A percentile compares a stretch with the other conserved stretches of the same genome.
These are phyloP conservation scores for Talaromyces albobiverticillius DNA, from an alignment of 2,329 filamentous ascomycete genomes.

Conservation along the genomic window DNA sequence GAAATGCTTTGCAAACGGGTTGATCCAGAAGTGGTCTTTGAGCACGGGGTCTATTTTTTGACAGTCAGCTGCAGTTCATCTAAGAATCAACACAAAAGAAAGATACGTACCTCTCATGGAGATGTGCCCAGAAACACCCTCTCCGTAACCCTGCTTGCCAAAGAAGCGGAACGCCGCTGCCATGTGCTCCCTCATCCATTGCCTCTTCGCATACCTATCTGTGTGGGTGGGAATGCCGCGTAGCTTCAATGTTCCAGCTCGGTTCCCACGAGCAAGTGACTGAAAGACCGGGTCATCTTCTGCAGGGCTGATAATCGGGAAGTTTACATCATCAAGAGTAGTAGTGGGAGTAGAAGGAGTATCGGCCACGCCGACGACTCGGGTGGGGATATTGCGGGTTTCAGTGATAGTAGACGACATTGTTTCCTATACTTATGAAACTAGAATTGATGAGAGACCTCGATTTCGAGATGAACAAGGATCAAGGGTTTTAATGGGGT, in stretches of 20 bases:
- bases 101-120: conserved; percentile 32
- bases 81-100: neutral
- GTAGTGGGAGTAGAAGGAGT: too few relatives aligned
- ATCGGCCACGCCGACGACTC: conserved; percentile 9
- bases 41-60: conserved; percentile 30
- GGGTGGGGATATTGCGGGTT: conserved; percentile 3
- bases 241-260: conserved; percentile 34
- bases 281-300: conserved; percentile 26
- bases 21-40: conserved; percentile 41
- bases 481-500: too few relatives aligned
- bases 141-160: conserved; percentile 24
- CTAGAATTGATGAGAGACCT: too few relatives aligned
- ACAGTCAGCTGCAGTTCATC: neutral
- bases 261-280: conserved; percentile 33
- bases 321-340: neutral
- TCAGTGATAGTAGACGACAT: conserved; percentile 15
- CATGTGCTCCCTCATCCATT: conserved; percentile 53
- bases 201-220: conserved; percentile 44
- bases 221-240: conserved; percentile 38
- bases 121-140: conserved; percentile 36
- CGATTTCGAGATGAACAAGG: too few relatives aligned
- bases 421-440: neutral
- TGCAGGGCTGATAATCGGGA: conserved; percentile 10
- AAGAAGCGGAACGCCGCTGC: conserved; percentile 35
- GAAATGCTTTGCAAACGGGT: conserved; percentile 40